Evolutionary conservation across 345 rosid species (phyloP).

Genomic region (Carallia pectinifolia): DNA sequence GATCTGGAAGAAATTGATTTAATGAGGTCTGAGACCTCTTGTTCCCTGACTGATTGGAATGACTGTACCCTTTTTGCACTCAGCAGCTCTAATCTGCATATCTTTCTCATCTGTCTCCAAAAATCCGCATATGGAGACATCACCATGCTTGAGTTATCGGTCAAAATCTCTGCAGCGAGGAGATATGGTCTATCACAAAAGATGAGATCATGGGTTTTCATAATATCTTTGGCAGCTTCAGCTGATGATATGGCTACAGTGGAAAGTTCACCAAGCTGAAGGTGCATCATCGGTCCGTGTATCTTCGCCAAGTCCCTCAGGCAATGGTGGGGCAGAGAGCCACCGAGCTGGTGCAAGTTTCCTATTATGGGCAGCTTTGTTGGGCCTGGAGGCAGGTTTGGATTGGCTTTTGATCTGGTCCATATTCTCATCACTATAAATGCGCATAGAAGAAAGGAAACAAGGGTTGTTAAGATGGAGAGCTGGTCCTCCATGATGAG

Average conservation of each 20-base stretch:
- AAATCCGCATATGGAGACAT: neutral
- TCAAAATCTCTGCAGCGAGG: neutral
- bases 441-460: neutral
- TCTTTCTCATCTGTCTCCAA: slow-evolving; percentile 1
- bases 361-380: neutral
- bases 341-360: slow-evolving; percentile 1
- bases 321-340: slow-evolving; percentile 7
- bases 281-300: slow-evolving; percentile 2
- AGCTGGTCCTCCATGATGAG: too few relatives aligned
- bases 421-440: neutral
- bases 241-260: neutral
- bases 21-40: neutral
- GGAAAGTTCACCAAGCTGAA: slow-evolving; percentile 1
- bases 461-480: too few relatives aligned
- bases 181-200: neutral
- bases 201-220: neutral
- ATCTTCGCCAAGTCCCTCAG: neutral
- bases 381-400: neutral
- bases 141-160: neutral
- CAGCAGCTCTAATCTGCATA: neutral
- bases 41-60: neutral
- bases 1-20: neutral
- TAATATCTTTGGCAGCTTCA: neutral
- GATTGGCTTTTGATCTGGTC: neutral
- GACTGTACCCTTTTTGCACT: neutral